phyloP scores from a whole-genome alignment of 2,329 filamentous ascomycete species.

The Dothistroma pini region DNA sequence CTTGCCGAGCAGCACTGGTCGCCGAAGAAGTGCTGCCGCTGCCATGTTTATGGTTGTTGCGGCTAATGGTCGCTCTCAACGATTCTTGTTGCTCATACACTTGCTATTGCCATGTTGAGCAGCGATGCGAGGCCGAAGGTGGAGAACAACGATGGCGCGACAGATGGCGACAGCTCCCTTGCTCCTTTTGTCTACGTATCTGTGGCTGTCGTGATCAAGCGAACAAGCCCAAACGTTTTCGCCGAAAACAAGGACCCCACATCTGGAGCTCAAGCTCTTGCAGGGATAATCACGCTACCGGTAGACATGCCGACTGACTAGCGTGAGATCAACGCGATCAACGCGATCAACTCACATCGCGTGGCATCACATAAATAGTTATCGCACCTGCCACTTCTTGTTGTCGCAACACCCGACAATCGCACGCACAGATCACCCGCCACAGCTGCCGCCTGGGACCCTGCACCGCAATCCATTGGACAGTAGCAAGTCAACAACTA shows the following conservation, averaged over 20 bases:
- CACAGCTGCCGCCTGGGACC: not conserved
- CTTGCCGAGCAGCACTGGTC: not conserved
- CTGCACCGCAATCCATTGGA: not conserved
- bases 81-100: not conserved
- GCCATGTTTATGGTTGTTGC: not conserved
- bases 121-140: not conserved
- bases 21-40: constrained; percentile 6
- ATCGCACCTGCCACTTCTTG: not conserved
- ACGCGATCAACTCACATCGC: not conserved
- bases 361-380: not conserved
- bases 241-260: not conserved
- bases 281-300: not conserved
- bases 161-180: not conserved
- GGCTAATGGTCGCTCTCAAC: constrained; percentile 1
- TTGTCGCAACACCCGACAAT: not conserved
- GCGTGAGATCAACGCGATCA: not conserved
- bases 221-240: not conserved
- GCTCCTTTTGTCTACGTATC: not conserved
- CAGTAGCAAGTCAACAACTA: not conserved
- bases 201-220: not conserved
- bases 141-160: not conserved
- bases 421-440: not conserved
- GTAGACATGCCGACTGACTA: not conserved
- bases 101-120: not conserved
- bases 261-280: not conserved